These are phyloP conservation scores for Coemansia sp. DNA, from an alignment of 192 early-diverging fungal species.

Conservation along the genomic window DNA sequence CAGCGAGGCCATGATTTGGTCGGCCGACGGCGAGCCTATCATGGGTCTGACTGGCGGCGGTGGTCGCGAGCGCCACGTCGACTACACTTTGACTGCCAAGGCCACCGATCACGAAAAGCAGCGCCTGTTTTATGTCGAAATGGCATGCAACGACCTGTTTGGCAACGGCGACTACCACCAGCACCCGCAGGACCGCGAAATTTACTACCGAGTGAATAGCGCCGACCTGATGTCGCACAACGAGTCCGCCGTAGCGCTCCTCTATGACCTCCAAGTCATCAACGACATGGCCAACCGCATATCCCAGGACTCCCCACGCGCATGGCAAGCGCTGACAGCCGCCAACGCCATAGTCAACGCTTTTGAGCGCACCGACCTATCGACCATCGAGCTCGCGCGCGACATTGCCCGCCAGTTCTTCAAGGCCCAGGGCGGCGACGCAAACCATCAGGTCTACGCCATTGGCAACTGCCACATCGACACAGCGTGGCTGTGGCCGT, in stretches of 20 bases:
- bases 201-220: conserved; percentile 59
- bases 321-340: conserved; percentile 73
- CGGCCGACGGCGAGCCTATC: conserved; percentile 72
- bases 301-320: conserved; percentile 64
- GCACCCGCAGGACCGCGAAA: conserved; percentile 67
- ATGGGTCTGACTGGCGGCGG: conserved; percentile 83
- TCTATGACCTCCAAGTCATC: conserved; percentile 80
- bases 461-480: conserved; percentile 89
- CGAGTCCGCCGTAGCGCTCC: conserved; percentile 64
- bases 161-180: conserved; percentile 66
- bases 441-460: conserved; percentile 75
- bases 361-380: conserved; percentile 56
- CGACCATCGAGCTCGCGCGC: conserved; percentile 38
- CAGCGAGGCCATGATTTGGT: conserved; percentile 88
- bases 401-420: conserved; percentile 65
- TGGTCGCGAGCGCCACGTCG: conserved; percentile 57
- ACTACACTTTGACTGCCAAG: conserved; percentile 48
- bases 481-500: conserved; percentile 95
- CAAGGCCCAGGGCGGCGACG: conserved; percentile 55
- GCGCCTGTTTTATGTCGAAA: conserved; percentile 80
- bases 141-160: conserved; percentile 91
- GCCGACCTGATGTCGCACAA: conserved; percentile 73
- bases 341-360: conserved; percentile 80
- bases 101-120: conserved; percentile 45
- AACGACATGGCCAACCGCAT: conserved; percentile 71